Conservation (phyloP, 306 rosid genomes). For the Macrotyloma uniflorum region DNA sequence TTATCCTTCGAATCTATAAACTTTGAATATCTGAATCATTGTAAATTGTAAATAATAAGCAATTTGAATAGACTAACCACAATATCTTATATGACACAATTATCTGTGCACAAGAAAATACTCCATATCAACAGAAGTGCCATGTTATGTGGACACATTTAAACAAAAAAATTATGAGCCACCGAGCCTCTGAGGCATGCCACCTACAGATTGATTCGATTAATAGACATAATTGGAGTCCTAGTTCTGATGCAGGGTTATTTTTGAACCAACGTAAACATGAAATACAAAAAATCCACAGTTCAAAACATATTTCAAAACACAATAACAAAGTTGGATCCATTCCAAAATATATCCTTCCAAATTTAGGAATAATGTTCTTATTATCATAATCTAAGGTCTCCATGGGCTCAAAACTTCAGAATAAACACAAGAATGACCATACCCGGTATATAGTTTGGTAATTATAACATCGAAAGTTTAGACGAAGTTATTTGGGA, state of each 20-base stretch:
- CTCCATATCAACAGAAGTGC: no score
- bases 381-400: conserved; percentile 55
- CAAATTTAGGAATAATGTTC: conserved; percentile 27
- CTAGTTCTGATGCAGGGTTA: neutral
- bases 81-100: no score
- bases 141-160: no score
- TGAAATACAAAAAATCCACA: neutral
- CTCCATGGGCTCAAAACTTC: conserved; percentile 43
- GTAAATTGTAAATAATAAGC: no score
- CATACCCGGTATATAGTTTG: conserved; percentile 36
- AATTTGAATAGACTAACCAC: no score
- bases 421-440: conserved; percentile 31
- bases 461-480: conserved; percentile 40
- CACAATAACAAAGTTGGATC: neutral
- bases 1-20: no score
- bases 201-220: neutral
- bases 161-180: no score
- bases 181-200: neutral
- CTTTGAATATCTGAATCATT: no score
- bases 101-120: no score
- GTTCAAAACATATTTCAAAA: conserved; percentile 11
- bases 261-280: neutral
- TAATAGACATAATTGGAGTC: neutral
- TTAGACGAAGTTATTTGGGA: conserved; percentile 30
- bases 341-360: conserved; percentile 18